Evolutionary conservation across 805 yeast species (phyloP), one percentile per base, ranked within the genome.

Genomic region (Clavispora carvajalis): DNA sequence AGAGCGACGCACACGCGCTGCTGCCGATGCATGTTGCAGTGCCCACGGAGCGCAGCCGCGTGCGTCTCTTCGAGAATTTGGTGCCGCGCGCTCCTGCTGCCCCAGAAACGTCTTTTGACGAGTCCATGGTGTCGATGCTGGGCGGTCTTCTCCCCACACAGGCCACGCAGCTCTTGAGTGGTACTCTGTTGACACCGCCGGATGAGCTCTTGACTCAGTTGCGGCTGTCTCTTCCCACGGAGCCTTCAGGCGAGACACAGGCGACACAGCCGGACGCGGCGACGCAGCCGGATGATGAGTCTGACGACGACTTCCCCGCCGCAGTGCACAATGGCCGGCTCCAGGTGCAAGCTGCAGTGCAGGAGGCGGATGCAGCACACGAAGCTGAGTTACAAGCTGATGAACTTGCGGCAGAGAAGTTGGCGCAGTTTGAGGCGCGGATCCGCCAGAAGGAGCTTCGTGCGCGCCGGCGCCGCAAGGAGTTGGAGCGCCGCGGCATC

Each of bases 401-500:
- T 22, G 60, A 55, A 17, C 52, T 16, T 4, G 31, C 31, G 5
- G 31, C 31, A 4, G 54, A 48, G 48, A 47, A 44, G 52, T 69
- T 60, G 54, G 69, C 55, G 51, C 51, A 47, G 23, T 67, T 52
- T 59, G 77, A 61, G 60, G 70, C 54, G 45, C 65, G 51, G 55
- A 63, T 61, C 43, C 51, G 64, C 36, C 52, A 57, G 13, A 51
- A 58, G 41, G 74, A 69, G 43, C 55, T 69, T 31, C 55, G 55
- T 39, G 44, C 52, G 3, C 54, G 68, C 16, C 57, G 54, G 41
- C 52, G 58, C 38, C 61, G 75, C 38, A 73, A 64, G 46, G 85
- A 79, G 45, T 60, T 82, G 67, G 83, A 75, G 46, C 64, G 73
- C 22, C 70, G 63, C 42, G 90, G 90, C 2, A 49, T 80, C 15